phyloP scores from a whole-genome alignment of 2,329 filamentous ascomycete genomes.

The Penicillium concentricum region DNA sequence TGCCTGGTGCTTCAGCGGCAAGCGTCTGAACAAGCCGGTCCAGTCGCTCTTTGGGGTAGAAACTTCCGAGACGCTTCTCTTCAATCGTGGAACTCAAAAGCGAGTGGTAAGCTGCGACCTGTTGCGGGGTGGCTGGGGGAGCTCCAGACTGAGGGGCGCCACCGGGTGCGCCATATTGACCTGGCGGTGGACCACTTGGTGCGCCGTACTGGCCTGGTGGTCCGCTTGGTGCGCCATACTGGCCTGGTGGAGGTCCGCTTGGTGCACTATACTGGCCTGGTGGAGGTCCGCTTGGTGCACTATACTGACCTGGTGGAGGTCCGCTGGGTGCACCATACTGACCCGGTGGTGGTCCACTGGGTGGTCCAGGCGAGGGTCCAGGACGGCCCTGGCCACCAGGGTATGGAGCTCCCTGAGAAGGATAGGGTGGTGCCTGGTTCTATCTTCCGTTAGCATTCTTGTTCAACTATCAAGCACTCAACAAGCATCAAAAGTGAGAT shows the following conservation, averaged over 20 bases:
- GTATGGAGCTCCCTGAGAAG: slow-evolving; percentile 35
- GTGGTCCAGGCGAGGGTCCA: slow-evolving; percentile 27
- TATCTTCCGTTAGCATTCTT: slow-evolving; percentile 12
- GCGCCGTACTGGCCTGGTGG: slow-evolving; percentile 16
- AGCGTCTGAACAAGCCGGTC: slow-evolving; percentile 34
- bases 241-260: slow-evolving; percentile 20
- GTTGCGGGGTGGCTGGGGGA: slow-evolving; percentile 48
- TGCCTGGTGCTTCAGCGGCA: slow-evolving; percentile 36
- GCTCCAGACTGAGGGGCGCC: slow-evolving; percentile 24
- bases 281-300: slow-evolving; percentile 25
- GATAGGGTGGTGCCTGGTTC: slow-evolving; percentile 22
- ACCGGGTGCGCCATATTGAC: slow-evolving; percentile 31
- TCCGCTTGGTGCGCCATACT: slow-evolving; percentile 30
- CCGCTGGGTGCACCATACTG: slow-evolving; percentile 31
- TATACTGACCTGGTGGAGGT: slow-evolving; percentile 27
- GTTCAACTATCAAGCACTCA: neutral
- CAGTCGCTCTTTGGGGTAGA: slow-evolving; percentile 57
- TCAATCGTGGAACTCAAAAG: slow-evolving; percentile 56
- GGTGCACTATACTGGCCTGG: slow-evolving; percentile 11
- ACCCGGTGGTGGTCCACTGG: slow-evolving; percentile 23
- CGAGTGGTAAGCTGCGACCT: slow-evolving; percentile 57
- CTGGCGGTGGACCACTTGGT: slow-evolving; percentile 18
- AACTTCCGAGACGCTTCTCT: slow-evolving; percentile 59
- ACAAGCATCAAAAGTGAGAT: neutral
- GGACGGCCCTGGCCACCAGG: slow-evolving; percentile 25